These are phyloP conservation scores for Podospora fimiseda DNA, from an alignment of 495 filamentous ascomycete genomes.

Conservation along the genomic window DNA sequence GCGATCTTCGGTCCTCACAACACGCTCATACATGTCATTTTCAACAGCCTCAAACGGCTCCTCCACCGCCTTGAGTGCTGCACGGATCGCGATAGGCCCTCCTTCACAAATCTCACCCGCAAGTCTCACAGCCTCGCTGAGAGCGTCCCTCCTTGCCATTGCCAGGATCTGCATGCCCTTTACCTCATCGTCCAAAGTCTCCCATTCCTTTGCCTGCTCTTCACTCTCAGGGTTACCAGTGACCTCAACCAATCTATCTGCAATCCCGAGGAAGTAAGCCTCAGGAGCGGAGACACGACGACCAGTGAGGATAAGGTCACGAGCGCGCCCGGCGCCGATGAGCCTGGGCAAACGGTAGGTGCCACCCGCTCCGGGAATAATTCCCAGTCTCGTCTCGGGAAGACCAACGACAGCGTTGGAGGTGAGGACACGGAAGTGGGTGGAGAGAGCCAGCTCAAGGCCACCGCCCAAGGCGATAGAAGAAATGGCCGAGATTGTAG, in stretches of 20 bases:
- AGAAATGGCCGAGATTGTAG: slow-evolving; percentile 79
- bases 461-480: slow-evolving; percentile 84
- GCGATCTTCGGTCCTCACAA: slow-evolving; percentile 77
- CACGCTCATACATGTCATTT: slow-evolving; percentile 69
- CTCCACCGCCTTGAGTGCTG: slow-evolving; percentile 63
- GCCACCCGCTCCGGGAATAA: slow-evolving; percentile 91
- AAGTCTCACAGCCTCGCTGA: slow-evolving; percentile 68
- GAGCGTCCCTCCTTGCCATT: slow-evolving; percentile 53
- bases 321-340: slow-evolving; percentile 66
- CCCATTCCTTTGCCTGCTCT: slow-evolving; percentile 32
- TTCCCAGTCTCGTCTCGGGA: slow-evolving; percentile 85
- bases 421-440: slow-evolving; percentile 75
- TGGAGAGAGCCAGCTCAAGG: slow-evolving; percentile 81
- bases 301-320: slow-evolving; percentile 82
- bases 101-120: slow-evolving; percentile 81
- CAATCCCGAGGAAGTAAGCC: slow-evolving; percentile 77
- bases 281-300: slow-evolving; percentile 70
- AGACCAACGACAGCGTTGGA: slow-evolving; percentile 69
- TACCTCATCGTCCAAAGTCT: slow-evolving; percentile 31
- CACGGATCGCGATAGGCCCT: slow-evolving; percentile 70
- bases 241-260: slow-evolving; percentile 74
- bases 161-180: slow-evolving; percentile 27
- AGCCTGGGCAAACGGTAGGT: slow-evolving; percentile 75
- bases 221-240: slow-evolving; percentile 46
- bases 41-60: slow-evolving; percentile 63